Base-by-base conservation (phyloP, 352 stramenopile genomes). In the Phytophthora capsici region DNA sequence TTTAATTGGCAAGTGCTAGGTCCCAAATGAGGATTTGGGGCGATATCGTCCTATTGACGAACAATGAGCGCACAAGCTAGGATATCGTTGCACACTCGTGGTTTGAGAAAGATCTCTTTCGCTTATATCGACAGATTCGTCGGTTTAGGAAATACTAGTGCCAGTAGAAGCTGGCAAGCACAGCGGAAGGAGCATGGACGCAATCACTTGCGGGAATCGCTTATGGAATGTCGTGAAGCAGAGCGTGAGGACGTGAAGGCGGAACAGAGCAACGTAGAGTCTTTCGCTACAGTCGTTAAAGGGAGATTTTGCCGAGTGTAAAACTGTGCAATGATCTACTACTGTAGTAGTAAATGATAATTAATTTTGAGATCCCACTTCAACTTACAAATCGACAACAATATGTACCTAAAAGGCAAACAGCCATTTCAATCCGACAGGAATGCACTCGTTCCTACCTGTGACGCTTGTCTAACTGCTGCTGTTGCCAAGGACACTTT, bases 381-480 rank as follows among this genome's bases (percentile, higher is more conserved):
- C 45, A 50, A 44, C 44, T 36, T 57, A 28, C 59, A 43, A 61
- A 14, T 44, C 20, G 22, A 50, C 49, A 57, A 34, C 22, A 47
- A 20, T 4, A 47, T 65, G 57, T 59, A 65, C 38, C 47, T 65
- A 64, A 43, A 56, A 44, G 22, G 22, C 45, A 38, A 58, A 38
- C 40, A 50, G 9, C 25, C 38, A 49, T 12, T 28, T 40, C 30
- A 37, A 57, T 40, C 22, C 4, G 25, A 19, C n/a, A 43, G 19
- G 23, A 56, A 10, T 1, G 2, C 34, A 32, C 19, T 49, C 50
- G 44, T 37, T 36, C 34, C 45, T 48, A 50, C 23, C 8, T 52
- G 49, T 59, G 57, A 65, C 49, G 37, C 28, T 56, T 14, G n/a
- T 5, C 34, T 9, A 30, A 55, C 10, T 53, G 32, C 30, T 61